A percentile compares a stretch with the other conserved stretches of the same genome.
Conservation (phyloP, 768 basidiomycete species). For the Podaxis rugospora region DNA sequence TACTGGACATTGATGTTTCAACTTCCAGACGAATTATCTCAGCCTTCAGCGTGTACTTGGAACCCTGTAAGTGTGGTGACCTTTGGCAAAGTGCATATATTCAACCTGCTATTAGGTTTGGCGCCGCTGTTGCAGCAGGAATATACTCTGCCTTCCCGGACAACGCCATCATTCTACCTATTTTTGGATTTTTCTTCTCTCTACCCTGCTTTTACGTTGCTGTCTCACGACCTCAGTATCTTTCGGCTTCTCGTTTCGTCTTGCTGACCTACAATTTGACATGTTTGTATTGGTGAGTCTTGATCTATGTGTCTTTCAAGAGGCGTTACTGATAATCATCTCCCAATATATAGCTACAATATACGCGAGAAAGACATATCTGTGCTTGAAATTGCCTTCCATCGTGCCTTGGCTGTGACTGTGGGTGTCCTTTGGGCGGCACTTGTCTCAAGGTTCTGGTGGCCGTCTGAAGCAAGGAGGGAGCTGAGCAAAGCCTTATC, state of each 20-base stretch:
- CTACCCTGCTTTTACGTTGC: constrained; percentile 94
- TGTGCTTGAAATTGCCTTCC: constrained; percentile 65
- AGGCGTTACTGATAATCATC: background rate
- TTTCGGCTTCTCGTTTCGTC: constrained; percentile 74
- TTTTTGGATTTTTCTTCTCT: constrained; percentile 87
- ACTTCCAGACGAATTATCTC: constrained; percentile 74
- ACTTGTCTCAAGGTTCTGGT: constrained; percentile 86
- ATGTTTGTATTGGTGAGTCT: constrained; percentile 58
- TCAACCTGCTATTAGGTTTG: constrained; percentile 45
- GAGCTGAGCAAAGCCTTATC: constrained; percentile 83
- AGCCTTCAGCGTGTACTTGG: constrained; percentile 80
- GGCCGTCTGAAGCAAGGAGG: constrained; percentile 90
- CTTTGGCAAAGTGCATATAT: background rate
- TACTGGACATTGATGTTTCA: constrained; percentile 11
- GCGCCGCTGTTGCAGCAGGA: constrained; percentile 70
- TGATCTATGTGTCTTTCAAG: background rate
- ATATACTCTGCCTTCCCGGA: constrained; percentile 76
- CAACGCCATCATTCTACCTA: constrained; percentile 65
- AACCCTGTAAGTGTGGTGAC: constrained; percentile 59
- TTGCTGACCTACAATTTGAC: constrained; percentile 89
- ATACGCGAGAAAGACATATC: constrained; percentile 56
- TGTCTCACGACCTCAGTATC: constrained; percentile 71
- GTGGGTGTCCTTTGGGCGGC: constrained; percentile 88
- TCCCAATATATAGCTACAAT: constrained; percentile 59
- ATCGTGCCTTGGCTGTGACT: constrained; percentile 77